Conservation (phyloP, 345 rosid genomes). For the Syzygium grande region DNA sequence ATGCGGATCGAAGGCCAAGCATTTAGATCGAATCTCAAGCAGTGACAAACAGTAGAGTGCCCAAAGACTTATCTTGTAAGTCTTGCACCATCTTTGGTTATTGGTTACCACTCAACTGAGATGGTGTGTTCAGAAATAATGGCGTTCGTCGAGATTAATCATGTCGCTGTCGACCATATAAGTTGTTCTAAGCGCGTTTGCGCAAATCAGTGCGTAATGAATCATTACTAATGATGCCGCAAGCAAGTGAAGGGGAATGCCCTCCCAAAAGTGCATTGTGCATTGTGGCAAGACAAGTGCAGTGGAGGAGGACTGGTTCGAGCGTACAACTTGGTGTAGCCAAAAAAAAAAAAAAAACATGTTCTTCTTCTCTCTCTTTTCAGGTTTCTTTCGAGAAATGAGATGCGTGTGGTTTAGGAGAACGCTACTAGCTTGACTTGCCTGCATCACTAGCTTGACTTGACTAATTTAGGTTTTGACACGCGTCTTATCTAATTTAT, state of each 20-base stretch:
- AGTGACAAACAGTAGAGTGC: background rate
- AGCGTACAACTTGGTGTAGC: background rate
- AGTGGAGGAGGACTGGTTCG: background rate
- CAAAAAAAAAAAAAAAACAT: background rate
- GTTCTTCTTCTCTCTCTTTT: background rate
- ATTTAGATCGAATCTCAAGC: background rate
- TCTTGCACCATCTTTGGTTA: background rate
- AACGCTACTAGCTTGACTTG: background rate
- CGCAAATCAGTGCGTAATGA: background rate
- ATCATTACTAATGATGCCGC: background rate
- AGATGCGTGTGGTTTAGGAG: background rate
- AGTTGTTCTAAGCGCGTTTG: background rate
- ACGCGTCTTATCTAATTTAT: background rate
- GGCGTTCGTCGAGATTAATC: background rate
- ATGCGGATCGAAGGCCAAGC: background rate
- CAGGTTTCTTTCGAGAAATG: background rate
- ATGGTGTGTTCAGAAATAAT: background rate
- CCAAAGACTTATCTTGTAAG: background rate
- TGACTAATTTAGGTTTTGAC: background rate
- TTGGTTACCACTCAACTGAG: background rate
- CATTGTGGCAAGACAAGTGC: background rate
- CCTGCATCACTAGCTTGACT: background rate
- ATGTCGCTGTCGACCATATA: background rate
- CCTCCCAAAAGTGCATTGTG: background rate
- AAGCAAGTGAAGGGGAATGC: background rate